Percentiles rank a stretch among this genome's conserved stretches.
phyloP scores from a whole-genome alignment of 257 asterid genomes.

The Galeopsis tetrahit region DNA sequence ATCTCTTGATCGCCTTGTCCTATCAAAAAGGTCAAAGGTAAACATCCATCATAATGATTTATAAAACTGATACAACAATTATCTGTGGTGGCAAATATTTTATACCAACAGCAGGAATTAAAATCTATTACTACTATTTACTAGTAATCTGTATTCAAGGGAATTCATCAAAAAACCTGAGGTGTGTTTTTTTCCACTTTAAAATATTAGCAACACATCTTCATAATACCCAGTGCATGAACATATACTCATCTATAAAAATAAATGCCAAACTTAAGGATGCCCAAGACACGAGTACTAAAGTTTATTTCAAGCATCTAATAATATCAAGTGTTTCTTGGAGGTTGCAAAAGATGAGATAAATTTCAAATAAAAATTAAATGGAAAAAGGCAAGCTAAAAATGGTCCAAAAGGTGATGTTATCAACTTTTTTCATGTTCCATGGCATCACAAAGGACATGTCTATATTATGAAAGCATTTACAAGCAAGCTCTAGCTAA shows the following conservation, averaged over 20 bases:
- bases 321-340: neutral
- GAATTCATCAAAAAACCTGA: neutral
- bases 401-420: neutral
- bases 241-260: neutral
- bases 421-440: neutral
- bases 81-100: neutral
- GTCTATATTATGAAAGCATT: too few relatives aligned
- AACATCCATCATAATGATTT: neutral
- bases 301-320: neutral
- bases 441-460: neutral
- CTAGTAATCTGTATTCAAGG: neutral
- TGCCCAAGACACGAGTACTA: neutral
- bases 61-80: neutral
- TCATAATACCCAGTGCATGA: neutral
- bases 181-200: neutral
- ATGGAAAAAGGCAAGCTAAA: neutral
- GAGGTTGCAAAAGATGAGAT: neutral
- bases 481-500: neutral
- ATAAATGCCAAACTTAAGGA: neutral
- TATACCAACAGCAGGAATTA: neutral
- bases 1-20: slow-evolving; percentile 96
- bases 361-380: neutral
- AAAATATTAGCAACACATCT: neutral
- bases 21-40: slow-evolving; percentile 20
- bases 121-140: neutral